Evolutionary conservation across 805 yeast species (phyloP).

Genomic region (Wickerhamiella spandovensis): DNA sequence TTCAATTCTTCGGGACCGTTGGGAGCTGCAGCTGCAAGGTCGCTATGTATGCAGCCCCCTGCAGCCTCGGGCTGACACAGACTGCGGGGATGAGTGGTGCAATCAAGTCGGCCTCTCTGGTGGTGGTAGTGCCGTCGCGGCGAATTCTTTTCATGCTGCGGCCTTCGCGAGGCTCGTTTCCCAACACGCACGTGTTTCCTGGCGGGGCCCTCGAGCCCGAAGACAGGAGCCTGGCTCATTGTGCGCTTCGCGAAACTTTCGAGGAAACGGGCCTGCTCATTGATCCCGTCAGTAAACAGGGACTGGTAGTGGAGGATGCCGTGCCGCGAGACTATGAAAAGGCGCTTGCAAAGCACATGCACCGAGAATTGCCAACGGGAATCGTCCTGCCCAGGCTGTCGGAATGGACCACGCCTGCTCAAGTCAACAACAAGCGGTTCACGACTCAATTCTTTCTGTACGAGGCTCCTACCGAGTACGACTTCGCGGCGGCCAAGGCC

Average conservation of each 20-base stretch:
- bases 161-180: constrained; percentile 20
- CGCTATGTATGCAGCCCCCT: background rate
- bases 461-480: constrained; percentile 10
- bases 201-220: constrained; percentile 22
- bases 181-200: constrained; percentile 22
- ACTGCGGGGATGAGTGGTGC: background rate
- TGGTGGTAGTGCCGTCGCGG: constrained; percentile 4
- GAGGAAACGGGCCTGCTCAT: constrained; percentile 24
- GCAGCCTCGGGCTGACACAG: background rate
- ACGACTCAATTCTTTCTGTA: constrained; percentile 21
- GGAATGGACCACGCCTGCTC: constrained; percentile 22
- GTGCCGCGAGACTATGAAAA: background rate
- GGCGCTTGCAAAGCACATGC: background rate
- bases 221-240: constrained; percentile 16
- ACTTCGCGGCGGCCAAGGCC: constrained; percentile 4
- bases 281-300: constrained; percentile 8
- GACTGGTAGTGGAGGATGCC: background rate
- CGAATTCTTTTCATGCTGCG: constrained; percentile 19
- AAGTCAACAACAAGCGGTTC: constrained; percentile 16
- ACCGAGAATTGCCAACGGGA: background rate
- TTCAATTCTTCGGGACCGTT: no score
- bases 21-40: no score
- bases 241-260: constrained; percentile 23
- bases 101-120: constrained; percentile 4
- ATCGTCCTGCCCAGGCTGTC: constrained; percentile 12